Evolutionary conservation across 2,329 filamentous ascomycete species (phyloP).

Genomic region (Arachnopeziza araneosa): DNA sequence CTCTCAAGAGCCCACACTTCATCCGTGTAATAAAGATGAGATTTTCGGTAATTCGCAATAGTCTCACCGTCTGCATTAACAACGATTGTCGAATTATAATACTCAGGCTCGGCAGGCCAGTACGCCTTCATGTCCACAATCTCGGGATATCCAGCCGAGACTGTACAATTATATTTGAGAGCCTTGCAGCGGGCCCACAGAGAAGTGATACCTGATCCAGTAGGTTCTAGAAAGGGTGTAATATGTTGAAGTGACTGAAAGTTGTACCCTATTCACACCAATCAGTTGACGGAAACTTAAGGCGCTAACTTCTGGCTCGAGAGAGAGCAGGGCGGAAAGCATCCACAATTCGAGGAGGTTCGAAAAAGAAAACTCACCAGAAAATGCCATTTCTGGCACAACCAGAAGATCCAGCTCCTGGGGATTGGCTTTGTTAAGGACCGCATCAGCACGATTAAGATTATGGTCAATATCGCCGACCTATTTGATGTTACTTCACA

Average conservation of each 20-base stretch:
- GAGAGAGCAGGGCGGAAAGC: no score
- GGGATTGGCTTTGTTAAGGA: slow-evolving; percentile 49
- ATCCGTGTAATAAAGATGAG: slow-evolving; percentile 52
- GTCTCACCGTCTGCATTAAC: slow-evolving; percentile 55
- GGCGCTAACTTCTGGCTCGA: no score
- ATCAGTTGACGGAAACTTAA: not conserved
- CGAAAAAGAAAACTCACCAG: slow-evolving; percentile 43
- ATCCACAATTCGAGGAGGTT: no score
- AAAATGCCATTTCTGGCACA: slow-evolving; percentile 71
- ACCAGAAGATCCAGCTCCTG: slow-evolving; percentile 63
- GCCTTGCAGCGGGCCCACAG: slow-evolving; percentile 67
- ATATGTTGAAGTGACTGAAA: slow-evolving; percentile 67
- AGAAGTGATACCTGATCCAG: slow-evolving; percentile 59
- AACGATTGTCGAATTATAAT: slow-evolving; percentile 50
- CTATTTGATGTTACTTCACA: slow-evolving; percentile 29
- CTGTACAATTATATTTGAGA: slow-evolving; percentile 58
- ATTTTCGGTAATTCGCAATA: slow-evolving; percentile 56
- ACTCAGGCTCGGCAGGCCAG: slow-evolving; percentile 47
- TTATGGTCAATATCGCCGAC: slow-evolving; percentile 68
- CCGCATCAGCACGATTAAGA: slow-evolving; percentile 58
- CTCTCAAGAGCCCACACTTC: slow-evolving; percentile 58
- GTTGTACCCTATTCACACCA: slow-evolving; percentile 53
- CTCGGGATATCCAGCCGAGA: slow-evolving; percentile 72
- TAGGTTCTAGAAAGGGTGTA: slow-evolving; percentile 60
- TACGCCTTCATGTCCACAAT: slow-evolving; percentile 46